phyloP scores from a whole-genome alignment of 345 rosid species.

The Cardamine chenopodiifolia region DNA sequence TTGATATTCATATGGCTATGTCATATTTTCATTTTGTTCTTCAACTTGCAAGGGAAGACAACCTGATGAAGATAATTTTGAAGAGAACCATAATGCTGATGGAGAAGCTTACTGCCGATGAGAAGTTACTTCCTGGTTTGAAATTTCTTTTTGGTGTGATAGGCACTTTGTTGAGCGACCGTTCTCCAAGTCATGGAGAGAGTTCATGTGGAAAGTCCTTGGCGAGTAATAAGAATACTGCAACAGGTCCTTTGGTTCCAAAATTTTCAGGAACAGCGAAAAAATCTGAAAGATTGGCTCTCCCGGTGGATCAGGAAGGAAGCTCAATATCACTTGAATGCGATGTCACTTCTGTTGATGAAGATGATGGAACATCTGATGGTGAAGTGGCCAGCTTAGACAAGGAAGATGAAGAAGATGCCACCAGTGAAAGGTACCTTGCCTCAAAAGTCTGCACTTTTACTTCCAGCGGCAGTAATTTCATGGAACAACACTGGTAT shows the following conservation, averaged over 20 bases:
- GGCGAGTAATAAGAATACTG: constrained; percentile 46
- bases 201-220: constrained; percentile 56
- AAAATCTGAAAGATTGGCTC: constrained; percentile 67
- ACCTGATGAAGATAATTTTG: constrained; percentile 64
- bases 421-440: constrained; percentile 82
- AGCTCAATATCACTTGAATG: constrained; percentile 74
- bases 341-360: constrained; percentile 95
- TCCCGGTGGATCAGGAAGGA: constrained; percentile 74
- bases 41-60: constrained; percentile 76
- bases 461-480: constrained; percentile 97
- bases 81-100: constrained; percentile 68
- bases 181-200: constrained; percentile 51
- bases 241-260: constrained; percentile 53
- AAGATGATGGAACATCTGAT: constrained; percentile 99
- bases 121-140: constrained; percentile 73
- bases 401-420: constrained; percentile 94
- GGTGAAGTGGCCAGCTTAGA: constrained; percentile 97
- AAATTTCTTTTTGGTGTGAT: constrained; percentile 82
- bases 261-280: constrained; percentile 68
- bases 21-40: constrained; percentile 77
- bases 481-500: constrained; percentile 99
- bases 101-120: constrained; percentile 74
- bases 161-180: constrained; percentile 66
- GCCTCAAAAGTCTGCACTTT: constrained; percentile 97
- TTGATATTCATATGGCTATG: constrained; percentile 74